Evolutionary conservation across 495 filamentous ascomycete genomes (phyloP).

Genomic region (Hypoxylon fuscum): DNA sequence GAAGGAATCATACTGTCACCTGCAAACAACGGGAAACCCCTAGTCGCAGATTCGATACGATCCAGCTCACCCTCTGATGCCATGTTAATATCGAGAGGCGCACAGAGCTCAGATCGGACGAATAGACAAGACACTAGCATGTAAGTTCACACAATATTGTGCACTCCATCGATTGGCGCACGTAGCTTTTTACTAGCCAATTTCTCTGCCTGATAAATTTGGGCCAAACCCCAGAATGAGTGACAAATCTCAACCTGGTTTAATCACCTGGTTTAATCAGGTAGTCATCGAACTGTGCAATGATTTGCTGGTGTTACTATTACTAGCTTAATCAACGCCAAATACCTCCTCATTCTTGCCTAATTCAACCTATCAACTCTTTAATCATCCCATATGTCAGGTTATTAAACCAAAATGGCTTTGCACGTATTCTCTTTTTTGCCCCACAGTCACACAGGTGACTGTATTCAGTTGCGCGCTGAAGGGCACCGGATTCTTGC

Average conservation of each 20-base stretch:
- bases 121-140: conserved; percentile 18
- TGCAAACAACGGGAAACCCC: conserved; percentile 4
- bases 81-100: conserved; percentile 27
- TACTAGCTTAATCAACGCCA: no score
- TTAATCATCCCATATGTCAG: not conserved
- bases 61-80: conserved; percentile 30
- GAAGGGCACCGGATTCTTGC: not conserved
- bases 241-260: no score
- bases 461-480: conserved; percentile 20
- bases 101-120: conserved; percentile 7
- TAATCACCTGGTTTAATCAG: no score
- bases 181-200: no score
- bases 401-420: not conserved
- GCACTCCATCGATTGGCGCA: not conserved
- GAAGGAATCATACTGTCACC: conserved; percentile 21
- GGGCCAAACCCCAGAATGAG: no score
- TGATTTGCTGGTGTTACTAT: no score
- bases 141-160: conserved; percentile 27
- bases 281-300: no score
- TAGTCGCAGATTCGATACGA: conserved; percentile 5
- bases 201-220: no score
- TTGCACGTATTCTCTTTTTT: not conserved
- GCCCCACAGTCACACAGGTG: conserved; percentile 11
- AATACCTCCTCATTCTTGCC: not conserved
- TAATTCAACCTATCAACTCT: not conserved